phyloP scores from a whole-genome alignment of 176 grass and related monocot species.

The Triticum turgidum region DNA sequence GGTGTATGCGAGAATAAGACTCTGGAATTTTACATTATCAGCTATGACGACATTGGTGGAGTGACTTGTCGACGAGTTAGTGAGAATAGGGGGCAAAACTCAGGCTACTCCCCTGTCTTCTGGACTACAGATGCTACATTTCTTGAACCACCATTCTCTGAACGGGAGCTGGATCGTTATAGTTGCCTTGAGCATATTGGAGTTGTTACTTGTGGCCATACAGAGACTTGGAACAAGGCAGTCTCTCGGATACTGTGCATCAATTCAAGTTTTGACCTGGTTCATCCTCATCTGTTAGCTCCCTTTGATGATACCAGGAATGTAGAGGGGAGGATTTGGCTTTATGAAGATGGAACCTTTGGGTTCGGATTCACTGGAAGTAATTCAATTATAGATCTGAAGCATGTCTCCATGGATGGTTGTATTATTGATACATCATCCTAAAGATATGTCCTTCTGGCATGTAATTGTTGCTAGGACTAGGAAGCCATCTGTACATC shows the following conservation, averaged over 20 bases:
- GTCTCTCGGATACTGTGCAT: slow-evolving; percentile 75
- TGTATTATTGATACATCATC: slow-evolving; percentile 60
- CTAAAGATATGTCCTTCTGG: slow-evolving; percentile 35
- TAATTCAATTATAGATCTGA: slow-evolving; percentile 79
- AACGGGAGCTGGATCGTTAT: slow-evolving; percentile 65
- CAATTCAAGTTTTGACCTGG: slow-evolving; percentile 73
- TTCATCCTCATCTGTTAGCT: slow-evolving; percentile 44
- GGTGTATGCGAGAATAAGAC: slow-evolving; percentile 72
- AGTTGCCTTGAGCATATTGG: slow-evolving; percentile 50
- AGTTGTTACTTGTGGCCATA: slow-evolving; percentile 11
- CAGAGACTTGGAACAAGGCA: background rate
- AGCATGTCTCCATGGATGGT: slow-evolving; percentile 58
- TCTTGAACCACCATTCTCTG: slow-evolving; percentile 74
- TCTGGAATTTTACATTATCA: slow-evolving; percentile 84
- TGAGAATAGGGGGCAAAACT: slow-evolving; percentile 52
- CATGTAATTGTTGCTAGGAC: slow-evolving; percentile 46
- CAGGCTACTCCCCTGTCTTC: slow-evolving; percentile 73
- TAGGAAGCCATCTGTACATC: slow-evolving; percentile 39
- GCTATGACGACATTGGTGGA: slow-evolving; percentile 85
- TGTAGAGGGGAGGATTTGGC: slow-evolving; percentile 83
- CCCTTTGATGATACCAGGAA: slow-evolving; percentile 52
- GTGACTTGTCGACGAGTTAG: slow-evolving; percentile 75
- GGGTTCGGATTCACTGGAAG: slow-evolving; percentile 84
- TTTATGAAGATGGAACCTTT: slow-evolving; percentile 88
- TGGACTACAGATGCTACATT: slow-evolving; percentile 83